Evolutionary conservation across 306 rosid genomes (phyloP).

Genomic region (Vigna mungo): DNA sequence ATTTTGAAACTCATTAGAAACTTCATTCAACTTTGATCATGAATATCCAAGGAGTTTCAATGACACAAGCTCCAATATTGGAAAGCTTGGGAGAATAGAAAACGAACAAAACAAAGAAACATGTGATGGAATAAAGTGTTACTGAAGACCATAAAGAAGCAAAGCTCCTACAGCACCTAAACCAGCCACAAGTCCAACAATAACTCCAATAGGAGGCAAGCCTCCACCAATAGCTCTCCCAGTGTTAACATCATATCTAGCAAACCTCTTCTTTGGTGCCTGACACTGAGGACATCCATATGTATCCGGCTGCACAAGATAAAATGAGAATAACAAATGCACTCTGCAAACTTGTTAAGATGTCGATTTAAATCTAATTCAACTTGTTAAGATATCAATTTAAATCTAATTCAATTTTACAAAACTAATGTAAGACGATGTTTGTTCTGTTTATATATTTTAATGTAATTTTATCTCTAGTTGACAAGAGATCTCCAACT

Average conservation of each 20-base stretch:
- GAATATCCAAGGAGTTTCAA: conserved; percentile 29
- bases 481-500: too few species aligned
- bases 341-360: background rate
- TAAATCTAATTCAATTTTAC: too few species aligned
- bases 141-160: conserved; percentile 98
- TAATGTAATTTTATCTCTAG: too few species aligned
- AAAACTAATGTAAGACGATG: too few species aligned
- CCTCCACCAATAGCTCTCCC: conserved; percentile 88
- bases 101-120: background rate
- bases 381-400: too few species aligned
- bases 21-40: conserved; percentile 37
- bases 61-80: conserved; percentile 8
- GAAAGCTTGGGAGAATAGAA: conserved; percentile 30
- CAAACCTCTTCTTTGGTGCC: conserved; percentile 96
- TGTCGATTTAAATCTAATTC: too few species aligned
- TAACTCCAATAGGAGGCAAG: conserved; percentile 93
- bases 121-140: conserved; percentile 39
- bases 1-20: conserved; percentile 23
- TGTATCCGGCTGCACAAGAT: conserved; percentile 64
- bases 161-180: conserved; percentile 87
- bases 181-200: conserved; percentile 84
- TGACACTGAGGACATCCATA: conserved; percentile 88
- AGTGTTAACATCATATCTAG: conserved; percentile 77
- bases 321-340: background rate
- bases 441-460: too few species aligned